Conservation (phyloP, 2,329 filamentous ascomycete species). For the Colletotrichum tanaceti region DNA sequence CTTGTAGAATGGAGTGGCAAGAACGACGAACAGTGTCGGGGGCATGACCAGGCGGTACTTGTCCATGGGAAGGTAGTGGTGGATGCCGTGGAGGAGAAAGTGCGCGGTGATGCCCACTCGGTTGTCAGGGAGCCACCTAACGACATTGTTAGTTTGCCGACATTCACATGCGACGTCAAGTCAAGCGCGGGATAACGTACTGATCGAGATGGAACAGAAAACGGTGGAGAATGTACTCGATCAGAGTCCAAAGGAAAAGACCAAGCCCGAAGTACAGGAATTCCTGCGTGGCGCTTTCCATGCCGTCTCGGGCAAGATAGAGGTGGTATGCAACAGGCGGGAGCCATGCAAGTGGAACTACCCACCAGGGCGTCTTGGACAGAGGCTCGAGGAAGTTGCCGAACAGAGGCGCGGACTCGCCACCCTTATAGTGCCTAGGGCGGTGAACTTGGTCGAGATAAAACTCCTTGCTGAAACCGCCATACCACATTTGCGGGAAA, state of each 20-base stretch:
- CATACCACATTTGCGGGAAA: constrained; percentile 86
- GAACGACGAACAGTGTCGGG: constrained; percentile 83
- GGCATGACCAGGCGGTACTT: constrained; percentile 98
- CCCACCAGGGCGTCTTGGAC: constrained; percentile 93
- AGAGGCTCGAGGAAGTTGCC: constrained; percentile 99
- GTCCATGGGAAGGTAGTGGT: constrained; percentile 99
- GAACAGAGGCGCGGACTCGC: constrained; percentile 91
- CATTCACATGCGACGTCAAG: background rate
- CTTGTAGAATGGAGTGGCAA: constrained; percentile 93
- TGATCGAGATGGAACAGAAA: constrained; percentile 94
- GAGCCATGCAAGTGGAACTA: constrained; percentile 86
- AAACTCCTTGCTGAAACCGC: constrained; percentile 93
- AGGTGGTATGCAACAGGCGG: constrained; percentile 82
- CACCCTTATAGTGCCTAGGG: constrained; percentile 94
- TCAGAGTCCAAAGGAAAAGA: constrained; percentile 83
- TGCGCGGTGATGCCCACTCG: constrained; percentile 86
- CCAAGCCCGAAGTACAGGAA: constrained; percentile 76
- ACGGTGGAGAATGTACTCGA: constrained; percentile 90
- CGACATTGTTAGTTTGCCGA: constrained; percentile 46
- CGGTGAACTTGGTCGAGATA: constrained; percentile 97
- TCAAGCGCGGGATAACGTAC: constrained; percentile 63
- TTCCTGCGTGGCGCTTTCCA: constrained; percentile 61
- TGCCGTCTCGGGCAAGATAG: constrained; percentile 71
- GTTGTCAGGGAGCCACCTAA: constrained; percentile 89
- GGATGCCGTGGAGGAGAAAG: constrained; percentile 95